phyloP scores from a whole-genome alignment of 2,329 filamentous ascomycete species.

The Tolypocladium sp. region DNA sequence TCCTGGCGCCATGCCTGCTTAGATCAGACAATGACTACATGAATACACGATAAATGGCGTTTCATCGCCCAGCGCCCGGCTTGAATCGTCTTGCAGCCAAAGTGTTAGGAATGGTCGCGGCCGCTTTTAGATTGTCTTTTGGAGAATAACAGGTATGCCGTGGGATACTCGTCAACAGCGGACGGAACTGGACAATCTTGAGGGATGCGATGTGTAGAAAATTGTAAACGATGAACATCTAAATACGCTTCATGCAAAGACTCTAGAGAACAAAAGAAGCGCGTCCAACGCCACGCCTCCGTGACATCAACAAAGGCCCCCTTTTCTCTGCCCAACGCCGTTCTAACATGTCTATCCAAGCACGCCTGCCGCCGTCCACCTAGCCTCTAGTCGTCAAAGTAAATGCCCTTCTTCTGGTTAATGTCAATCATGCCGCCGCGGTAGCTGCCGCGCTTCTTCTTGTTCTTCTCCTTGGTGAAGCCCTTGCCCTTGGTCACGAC shows the following conservation, averaged over 20 bases:
- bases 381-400: slow-evolving; percentile 72
- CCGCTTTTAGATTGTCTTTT: too few relatives aligned
- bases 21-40: not conserved
- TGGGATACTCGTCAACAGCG: not conserved
- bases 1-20: not conserved
- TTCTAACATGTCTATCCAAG: not conserved
- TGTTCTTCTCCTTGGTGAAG: slow-evolving; percentile 99
- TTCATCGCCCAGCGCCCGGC: not conserved
- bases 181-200: not conserved
- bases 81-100: not conserved
- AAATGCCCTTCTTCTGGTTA: slow-evolving; percentile 72
- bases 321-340: not conserved
- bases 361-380: not conserved
- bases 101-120: not conserved
- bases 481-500: slow-evolving; percentile 90
- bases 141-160: too few relatives aligned
- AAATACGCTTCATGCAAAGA: not conserved
- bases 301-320: not conserved
- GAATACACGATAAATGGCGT: not conserved
- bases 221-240: not conserved
- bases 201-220: not conserved
- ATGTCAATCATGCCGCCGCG: slow-evolving; percentile 84
- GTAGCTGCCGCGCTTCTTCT: slow-evolving; percentile 89
- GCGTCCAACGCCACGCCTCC: not conserved
- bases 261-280: not conserved